Percentiles rank a stretch among this genome's conserved stretches.
phyloP scores from a whole-genome alignment of 768 basidiomycete species.

The Mycena chlorophos region DNA sequence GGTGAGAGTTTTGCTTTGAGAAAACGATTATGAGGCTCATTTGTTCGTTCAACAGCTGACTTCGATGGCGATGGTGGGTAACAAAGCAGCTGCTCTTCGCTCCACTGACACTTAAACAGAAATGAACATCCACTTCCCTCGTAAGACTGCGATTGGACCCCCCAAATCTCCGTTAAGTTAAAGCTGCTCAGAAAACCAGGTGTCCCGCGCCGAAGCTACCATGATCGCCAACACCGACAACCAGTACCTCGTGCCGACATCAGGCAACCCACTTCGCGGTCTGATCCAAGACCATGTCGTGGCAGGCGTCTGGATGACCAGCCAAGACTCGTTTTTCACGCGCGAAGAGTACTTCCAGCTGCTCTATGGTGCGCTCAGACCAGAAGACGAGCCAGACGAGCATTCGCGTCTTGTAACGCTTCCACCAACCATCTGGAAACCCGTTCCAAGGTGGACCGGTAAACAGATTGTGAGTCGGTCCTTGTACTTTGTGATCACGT shows the following conservation, averaged over 20 bases:
- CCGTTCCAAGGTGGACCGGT: slow-evolving; percentile 91
- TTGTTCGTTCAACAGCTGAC: slow-evolving; percentile 58
- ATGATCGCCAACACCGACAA: slow-evolving; percentile 97
- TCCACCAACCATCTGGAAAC: slow-evolving; percentile 92
- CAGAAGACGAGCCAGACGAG: slow-evolving; percentile 71
- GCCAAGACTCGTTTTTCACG: slow-evolving; percentile 90
- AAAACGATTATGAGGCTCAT: slow-evolving; percentile 4
- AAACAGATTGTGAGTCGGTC: slow-evolving; percentile 81
- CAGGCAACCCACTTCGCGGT: slow-evolving; percentile 95
- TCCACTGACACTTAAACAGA: slow-evolving; percentile 62
- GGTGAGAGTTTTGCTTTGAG: slow-evolving; percentile 48
- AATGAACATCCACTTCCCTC: slow-evolving; percentile 99
- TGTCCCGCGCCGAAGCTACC: slow-evolving; percentile 91
- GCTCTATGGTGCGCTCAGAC: slow-evolving; percentile 89
- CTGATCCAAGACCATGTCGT: slow-evolving; percentile 99
- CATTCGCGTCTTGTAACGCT: slow-evolving; percentile 72
- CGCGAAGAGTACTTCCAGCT: slow-evolving; percentile 96
- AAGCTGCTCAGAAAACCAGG: slow-evolving; percentile 73
- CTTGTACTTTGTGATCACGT: neutral
- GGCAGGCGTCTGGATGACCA: slow-evolving; percentile 99
- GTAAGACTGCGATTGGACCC: slow-evolving; percentile 48
- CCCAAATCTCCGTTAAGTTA: slow-evolving; percentile 4
- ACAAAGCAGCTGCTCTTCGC: neutral
- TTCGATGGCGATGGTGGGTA: slow-evolving; percentile 86
- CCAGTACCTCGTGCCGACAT: slow-evolving; percentile 98